These are phyloP conservation scores for Dactylellina leptospora DNA, from an alignment of 2,329 filamentous ascomycete species.

Conservation along the genomic window DNA sequence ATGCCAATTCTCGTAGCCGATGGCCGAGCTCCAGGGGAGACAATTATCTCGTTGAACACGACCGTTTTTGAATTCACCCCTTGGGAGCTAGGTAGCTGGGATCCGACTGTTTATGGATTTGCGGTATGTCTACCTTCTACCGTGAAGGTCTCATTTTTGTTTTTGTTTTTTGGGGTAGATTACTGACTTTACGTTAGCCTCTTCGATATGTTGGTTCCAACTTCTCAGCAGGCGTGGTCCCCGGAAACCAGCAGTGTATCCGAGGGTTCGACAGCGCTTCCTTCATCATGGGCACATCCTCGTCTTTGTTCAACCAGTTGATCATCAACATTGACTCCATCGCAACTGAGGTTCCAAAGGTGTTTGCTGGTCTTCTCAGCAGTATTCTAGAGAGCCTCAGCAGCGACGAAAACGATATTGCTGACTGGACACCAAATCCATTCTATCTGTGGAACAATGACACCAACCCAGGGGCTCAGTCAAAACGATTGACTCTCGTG, in stretches of 20 bases:
- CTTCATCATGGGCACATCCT: conserved; percentile 85
- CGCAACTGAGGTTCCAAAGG: conserved; percentile 59
- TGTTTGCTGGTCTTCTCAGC: conserved; percentile 66
- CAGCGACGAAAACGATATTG: conserved; percentile 73
- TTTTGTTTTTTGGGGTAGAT: conserved; percentile 59
- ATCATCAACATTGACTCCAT: conserved; percentile 71
- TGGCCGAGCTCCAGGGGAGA: conserved; percentile 70
- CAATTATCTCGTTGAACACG: conserved; percentile 73
- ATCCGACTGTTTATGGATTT: conserved; percentile 76
- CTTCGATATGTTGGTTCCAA: conserved; percentile 76
- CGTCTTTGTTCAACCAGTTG: conserved; percentile 82
- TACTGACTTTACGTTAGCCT: conserved; percentile 67
- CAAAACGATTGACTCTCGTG: conserved; percentile 72
- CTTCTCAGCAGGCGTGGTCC: conserved; percentile 70
- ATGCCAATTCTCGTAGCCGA: conserved; percentile 79
- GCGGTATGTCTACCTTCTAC: conserved; percentile 17
- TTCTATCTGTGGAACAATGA: conserved; percentile 73
- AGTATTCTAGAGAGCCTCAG: conserved; percentile 64
- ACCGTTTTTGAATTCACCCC: conserved; percentile 82
- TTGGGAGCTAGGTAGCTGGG: conserved; percentile 79
- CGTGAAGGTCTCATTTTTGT: neutral
- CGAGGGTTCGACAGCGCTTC: conserved; percentile 83
- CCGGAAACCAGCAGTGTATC: conserved; percentile 69
- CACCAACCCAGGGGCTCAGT: conserved; percentile 68
- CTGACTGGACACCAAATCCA: conserved; percentile 77